Base-by-base conservation (phyloP, 768 basidiomycete species). In the Auriscalpium orientale region DNA sequence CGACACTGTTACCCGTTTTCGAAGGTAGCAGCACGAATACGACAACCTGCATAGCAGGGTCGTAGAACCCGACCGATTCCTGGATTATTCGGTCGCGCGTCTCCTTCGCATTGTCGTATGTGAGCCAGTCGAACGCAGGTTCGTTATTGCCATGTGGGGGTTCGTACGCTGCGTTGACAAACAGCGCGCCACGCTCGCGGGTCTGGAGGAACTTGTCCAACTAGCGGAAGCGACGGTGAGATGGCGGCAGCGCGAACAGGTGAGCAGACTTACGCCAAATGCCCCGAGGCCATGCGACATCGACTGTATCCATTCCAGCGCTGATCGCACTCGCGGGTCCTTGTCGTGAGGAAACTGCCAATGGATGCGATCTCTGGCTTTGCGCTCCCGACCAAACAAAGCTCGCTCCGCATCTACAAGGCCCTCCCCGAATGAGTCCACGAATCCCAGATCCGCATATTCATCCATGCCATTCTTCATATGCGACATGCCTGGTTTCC, bases 311-410 rank as follows among this genome's bases (percentile, higher is more conserved):
- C 63, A 64, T 37, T 51, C 55, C 49, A 64, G 37, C 13, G 56
- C 20, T 12, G 48, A 38, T 18, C 45, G 43, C 9, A 64, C 63
- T 45, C 56, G 49, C 15, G 55, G 50, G 20, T 64, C 62, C 49
- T 64, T 64, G 40, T 63, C 49, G 35, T 58, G 53, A 40, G 59
- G 58, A 16, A 64, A 64, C 34, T 56, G 45, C 63, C 63, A 64
- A 28, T 61, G 57, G 51, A 64, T 58, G 35, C 63, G 58, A 21
- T 64, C 62, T 22, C 54, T 57, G 10, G 62, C 59, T 43, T 58
- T 56, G 9, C 63, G 60, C 34, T 64, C 52, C 36, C 58, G 56
- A 12, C 63, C 63, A 5, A 63, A 64, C n/a, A 64, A 54, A 15
- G 63, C 63, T 22, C 37, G 44, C 51, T 53, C n/a, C 22, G 58